phyloP scores from a whole-genome alignment of 306 rosid species.

The Astragalus membranaceus region DNA sequence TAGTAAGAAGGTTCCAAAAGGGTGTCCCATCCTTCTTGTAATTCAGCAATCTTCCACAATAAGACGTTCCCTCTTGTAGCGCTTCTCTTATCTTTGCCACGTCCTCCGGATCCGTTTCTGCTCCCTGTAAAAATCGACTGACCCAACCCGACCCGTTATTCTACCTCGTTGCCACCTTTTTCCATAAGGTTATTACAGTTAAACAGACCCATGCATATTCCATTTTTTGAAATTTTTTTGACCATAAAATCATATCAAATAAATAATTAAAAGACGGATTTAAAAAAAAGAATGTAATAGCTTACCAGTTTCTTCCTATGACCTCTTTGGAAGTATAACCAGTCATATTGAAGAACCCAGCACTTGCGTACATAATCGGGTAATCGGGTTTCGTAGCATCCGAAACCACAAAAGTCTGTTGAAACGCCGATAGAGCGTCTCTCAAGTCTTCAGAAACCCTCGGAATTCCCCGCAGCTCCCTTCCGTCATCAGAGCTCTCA shows the following conservation, averaged over 20 bases:
- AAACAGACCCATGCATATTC: not conserved
- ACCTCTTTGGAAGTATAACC: conserved; percentile 90
- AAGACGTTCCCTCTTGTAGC: conserved; percentile 38
- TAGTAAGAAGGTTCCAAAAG: conserved; percentile 90
- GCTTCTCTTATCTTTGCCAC: conserved; percentile 82
- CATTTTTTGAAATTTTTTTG: too few species aligned
- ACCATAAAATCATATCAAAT: too few species aligned
- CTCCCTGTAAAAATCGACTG: conserved; percentile 94
- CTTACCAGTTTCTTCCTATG: conserved; percentile 80
- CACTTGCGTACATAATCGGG: conserved; percentile 91
- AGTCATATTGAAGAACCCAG: conserved; percentile 94
- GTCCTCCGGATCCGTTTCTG: conserved; percentile 71
- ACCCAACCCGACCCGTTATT: conserved; percentile 9
- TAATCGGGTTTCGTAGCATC: conserved; percentile 88
- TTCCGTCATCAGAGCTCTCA: conserved; percentile 54
- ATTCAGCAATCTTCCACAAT: conserved; percentile 84
- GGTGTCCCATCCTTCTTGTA: conserved; percentile 97
- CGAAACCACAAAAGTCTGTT: conserved; percentile 89
- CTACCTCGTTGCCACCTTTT: conserved; percentile 22
- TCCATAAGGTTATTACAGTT: conserved; percentile 28
- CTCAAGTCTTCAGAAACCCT: conserved; percentile 75
- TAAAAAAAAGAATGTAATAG: too few species aligned
- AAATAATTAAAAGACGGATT: too few species aligned
- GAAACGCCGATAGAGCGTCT: conserved; percentile 78
- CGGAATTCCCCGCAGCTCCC: conserved; percentile 47